phyloP scores from a whole-genome alignment of 192 early-diverging fungal species.

The Coemansia sp. region DNA sequence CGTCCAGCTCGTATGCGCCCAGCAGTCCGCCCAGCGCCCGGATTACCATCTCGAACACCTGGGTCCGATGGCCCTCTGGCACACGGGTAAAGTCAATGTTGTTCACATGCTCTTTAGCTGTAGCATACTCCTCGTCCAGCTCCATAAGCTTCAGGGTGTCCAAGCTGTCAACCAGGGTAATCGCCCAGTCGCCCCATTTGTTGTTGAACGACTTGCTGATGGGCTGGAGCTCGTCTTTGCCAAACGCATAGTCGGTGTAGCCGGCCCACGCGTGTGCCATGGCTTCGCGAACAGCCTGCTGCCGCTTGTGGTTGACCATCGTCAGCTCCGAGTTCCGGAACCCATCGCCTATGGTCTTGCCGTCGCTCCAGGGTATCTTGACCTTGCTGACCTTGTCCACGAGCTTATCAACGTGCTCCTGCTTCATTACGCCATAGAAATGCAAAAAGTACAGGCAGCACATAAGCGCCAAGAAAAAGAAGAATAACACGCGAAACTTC shows the following conservation, averaged over 20 bases:
- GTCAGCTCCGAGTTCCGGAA: constrained; percentile 10
- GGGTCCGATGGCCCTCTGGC: constrained; percentile 1
- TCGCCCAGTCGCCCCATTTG: constrained; percentile 66
- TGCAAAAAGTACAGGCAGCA: constrained; percentile 26
- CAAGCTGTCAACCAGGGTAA: constrained; percentile 80
- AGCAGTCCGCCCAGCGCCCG: constrained; percentile 82
- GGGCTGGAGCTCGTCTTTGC: constrained; percentile 51
- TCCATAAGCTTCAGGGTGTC: constrained; percentile 83
- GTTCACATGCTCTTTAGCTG: constrained; percentile 64
- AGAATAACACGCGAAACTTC: constrained; percentile 28
- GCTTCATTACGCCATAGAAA: constrained; percentile 15
- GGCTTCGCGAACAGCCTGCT: constrained; percentile 34
- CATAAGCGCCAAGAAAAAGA: constrained; percentile 10
- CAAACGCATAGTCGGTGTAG: constrained; percentile 39
- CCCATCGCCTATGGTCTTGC: background rate
- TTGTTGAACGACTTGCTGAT: constrained; percentile 20
- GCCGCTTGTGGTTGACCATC: constrained; percentile 24
- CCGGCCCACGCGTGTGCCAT: constrained; percentile 51
- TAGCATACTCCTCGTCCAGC: constrained; percentile 66
- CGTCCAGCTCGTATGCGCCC: constrained; percentile 70
- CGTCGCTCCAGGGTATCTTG: constrained; percentile 6
- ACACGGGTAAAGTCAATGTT: constrained; percentile 54
- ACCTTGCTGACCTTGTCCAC: constrained; percentile 18
- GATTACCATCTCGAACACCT: constrained; percentile 81
- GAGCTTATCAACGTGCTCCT: constrained; percentile 11